Evolutionary conservation across 768 basidiomycete species (phyloP).

Genomic region (Auriscalpium orientale): DNA sequence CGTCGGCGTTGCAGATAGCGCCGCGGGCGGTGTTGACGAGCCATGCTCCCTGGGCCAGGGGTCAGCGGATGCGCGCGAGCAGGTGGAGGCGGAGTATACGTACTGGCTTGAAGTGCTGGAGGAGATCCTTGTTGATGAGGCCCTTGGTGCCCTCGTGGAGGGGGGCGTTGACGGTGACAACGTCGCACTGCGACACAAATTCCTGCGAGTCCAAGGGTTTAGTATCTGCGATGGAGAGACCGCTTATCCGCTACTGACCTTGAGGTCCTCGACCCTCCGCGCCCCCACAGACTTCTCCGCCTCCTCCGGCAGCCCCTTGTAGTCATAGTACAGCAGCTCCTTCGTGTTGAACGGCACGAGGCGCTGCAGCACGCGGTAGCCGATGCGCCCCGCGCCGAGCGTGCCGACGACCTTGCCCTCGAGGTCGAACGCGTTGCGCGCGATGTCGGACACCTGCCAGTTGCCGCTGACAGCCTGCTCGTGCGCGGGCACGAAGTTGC

Average conservation of each 20-base stretch:
- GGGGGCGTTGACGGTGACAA: slow-evolving; percentile 21
- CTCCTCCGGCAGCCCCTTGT: slow-evolving; percentile 23
- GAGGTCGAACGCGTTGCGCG: slow-evolving; percentile 35
- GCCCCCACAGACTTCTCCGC: slow-evolving; percentile 26
- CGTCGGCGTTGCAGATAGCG: slow-evolving; percentile 33
- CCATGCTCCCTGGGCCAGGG: slow-evolving; percentile 21
- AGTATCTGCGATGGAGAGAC: too few species aligned
- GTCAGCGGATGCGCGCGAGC: background rate
- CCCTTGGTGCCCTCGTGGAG: slow-evolving; percentile 34
- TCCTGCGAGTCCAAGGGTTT: background rate
- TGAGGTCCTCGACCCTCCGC: slow-evolving; percentile 32
- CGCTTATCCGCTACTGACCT: slow-evolving; percentile 16
- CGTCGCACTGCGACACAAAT: slow-evolving; percentile 18
- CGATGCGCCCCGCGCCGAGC: slow-evolving; percentile 36
- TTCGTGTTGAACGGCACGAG: slow-evolving; percentile 35
- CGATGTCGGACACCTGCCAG: slow-evolving; percentile 34
- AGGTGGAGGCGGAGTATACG: background rate
- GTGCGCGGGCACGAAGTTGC: slow-evolving; percentile 34
- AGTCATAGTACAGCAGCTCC: slow-evolving; percentile 39
- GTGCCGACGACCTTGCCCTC: slow-evolving; percentile 42
- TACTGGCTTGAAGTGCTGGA: slow-evolving; percentile 35
- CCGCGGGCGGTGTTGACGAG: slow-evolving; percentile 40
- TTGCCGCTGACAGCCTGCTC: slow-evolving; percentile 29
- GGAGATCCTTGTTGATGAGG: slow-evolving; percentile 33
- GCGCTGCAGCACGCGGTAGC: slow-evolving; percentile 31